Percentiles rank a stretch among this genome's conserved stretches.
Evolutionary conservation across 306 rosid genomes (phyloP).

Genomic region (Quercus mongolica): DNA sequence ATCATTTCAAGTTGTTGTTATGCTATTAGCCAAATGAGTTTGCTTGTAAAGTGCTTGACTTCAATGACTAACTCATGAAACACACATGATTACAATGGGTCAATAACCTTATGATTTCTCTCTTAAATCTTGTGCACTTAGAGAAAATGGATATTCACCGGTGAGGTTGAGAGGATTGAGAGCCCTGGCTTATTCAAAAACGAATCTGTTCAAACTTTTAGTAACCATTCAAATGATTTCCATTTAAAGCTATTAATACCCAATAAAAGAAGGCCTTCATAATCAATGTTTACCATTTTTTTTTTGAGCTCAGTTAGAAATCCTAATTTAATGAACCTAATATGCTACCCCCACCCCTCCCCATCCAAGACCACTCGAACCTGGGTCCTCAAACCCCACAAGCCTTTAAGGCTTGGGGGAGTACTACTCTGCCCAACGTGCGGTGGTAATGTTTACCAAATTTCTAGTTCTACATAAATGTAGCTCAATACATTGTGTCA

Average conservation of each 20-base stretch:
- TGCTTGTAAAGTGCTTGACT: not conserved
- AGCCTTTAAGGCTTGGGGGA: too few species aligned
- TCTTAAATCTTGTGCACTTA: not conserved
- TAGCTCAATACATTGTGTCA: too few species aligned
- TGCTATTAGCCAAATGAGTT: not conserved
- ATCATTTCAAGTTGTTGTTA: not conserved
- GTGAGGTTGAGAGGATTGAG: not conserved
- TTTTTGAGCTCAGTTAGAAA: too few species aligned
- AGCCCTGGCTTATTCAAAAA: not conserved
- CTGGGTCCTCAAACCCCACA: too few species aligned
- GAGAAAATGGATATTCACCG: not conserved
- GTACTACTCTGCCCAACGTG: too few species aligned
- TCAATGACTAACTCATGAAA: not conserved
- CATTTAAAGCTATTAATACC: not conserved
- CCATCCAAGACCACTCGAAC: too few species aligned
- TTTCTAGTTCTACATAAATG: too few species aligned
- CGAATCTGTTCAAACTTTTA: not conserved
- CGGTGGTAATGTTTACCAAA: too few species aligned
- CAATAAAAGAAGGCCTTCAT: not conserved
- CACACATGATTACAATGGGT: not conserved
- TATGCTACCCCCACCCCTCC: too few species aligned
- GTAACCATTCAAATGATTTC: not conserved
- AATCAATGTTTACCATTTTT: too few species aligned
- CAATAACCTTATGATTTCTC: not conserved
- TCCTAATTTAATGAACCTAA: too few species aligned